Evolutionary conservation across 2,329 filamentous ascomycete genomes (phyloP).

Genomic region (Ophiostoma pallidulum): DNA sequence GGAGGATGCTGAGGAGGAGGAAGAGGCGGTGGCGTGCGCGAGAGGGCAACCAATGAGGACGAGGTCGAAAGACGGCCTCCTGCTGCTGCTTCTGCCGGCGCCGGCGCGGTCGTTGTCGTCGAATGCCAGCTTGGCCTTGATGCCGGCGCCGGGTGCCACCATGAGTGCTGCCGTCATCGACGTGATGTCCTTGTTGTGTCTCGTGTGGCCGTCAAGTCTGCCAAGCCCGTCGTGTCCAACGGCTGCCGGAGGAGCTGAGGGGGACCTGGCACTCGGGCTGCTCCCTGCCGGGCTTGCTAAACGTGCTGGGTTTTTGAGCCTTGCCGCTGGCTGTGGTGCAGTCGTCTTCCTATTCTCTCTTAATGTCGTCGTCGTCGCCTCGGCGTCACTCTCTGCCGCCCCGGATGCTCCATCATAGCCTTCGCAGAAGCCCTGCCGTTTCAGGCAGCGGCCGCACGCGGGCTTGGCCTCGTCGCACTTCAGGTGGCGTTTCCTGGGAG

Average conservation of each 20-base stretch:
- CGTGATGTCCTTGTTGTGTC: too few relatives aligned
- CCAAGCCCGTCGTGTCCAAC: too few relatives aligned
- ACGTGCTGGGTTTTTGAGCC: too few relatives aligned
- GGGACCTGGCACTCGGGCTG: too few relatives aligned
- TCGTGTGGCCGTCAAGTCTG: too few relatives aligned
- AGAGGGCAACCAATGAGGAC: background rate
- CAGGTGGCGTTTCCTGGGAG: constrained; percentile 18
- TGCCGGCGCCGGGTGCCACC: background rate
- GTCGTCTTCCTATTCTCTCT: background rate
- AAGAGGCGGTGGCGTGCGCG: background rate
- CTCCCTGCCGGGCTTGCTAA: too few relatives aligned
- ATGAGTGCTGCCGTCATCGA: background rate
- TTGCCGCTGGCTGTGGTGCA: background rate
- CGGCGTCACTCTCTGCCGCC: background rate
- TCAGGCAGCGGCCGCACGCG: constrained; percentile 23
- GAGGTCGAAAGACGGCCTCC: background rate
- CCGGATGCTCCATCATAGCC: constrained; percentile 20
- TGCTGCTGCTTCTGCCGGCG: background rate
- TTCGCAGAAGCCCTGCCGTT: constrained; percentile 23
- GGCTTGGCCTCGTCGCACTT: constrained; percentile 24
- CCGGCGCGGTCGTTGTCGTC: background rate
- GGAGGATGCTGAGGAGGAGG: background rate
- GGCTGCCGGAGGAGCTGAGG: too few relatives aligned
- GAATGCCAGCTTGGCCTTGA: background rate
- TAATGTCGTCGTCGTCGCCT: background rate